Evolutionary conservation across 106 monocot species (phyloP).

Genomic region (Acorus calamus): DNA sequence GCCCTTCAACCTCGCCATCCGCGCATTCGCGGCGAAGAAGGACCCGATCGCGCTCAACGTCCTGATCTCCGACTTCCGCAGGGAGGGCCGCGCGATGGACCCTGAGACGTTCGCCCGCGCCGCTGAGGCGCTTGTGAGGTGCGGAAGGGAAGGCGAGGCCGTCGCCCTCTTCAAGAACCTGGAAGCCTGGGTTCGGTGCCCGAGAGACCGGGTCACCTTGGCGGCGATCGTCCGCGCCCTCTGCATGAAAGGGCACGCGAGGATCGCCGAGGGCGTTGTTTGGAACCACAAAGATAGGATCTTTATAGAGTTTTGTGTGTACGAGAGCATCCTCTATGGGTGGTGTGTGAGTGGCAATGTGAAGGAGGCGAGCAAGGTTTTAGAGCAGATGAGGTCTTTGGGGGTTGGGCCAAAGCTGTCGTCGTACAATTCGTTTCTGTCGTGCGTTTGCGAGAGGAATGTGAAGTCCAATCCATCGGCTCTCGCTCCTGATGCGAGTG

Average conservation of each 20-base stretch:
- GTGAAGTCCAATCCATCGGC: conserved; percentile 61
- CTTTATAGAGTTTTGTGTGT: conserved; percentile 1
- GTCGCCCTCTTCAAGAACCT: conserved; percentile 35
- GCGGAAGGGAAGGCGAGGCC: conserved; percentile 35
- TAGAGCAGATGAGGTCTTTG: conserved; percentile 38
- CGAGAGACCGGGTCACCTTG: conserved; percentile 1
- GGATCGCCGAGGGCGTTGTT: conserved; percentile 38
- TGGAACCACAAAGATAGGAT: conserved; percentile 30
- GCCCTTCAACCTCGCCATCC: conserved; percentile 32
- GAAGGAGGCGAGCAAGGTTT: conserved; percentile 41
- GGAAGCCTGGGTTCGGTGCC: conserved; percentile 1
- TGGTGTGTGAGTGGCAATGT: conserved; percentile 59
- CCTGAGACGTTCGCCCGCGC: conserved; percentile 27
- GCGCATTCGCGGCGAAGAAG: conserved; percentile 24
- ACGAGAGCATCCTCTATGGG: conserved; percentile 47
- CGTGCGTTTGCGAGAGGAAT: conserved; percentile 54
- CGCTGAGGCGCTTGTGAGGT: conserved; percentile 30
- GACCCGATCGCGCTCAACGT: conserved; percentile 40
- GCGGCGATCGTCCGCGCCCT: conserved; percentile 32
- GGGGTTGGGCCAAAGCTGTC: conserved; percentile 24
- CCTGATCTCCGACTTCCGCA: conserved; percentile 22
- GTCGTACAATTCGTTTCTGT: conserved; percentile 38
- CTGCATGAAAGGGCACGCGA: conserved; percentile 45
- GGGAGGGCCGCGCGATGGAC: conserved; percentile 25
- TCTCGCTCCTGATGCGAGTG: conserved; percentile 39